Evolutionary conservation across 257 asterid species (phyloP).

Genomic region (Solanum stenotomum): DNA sequence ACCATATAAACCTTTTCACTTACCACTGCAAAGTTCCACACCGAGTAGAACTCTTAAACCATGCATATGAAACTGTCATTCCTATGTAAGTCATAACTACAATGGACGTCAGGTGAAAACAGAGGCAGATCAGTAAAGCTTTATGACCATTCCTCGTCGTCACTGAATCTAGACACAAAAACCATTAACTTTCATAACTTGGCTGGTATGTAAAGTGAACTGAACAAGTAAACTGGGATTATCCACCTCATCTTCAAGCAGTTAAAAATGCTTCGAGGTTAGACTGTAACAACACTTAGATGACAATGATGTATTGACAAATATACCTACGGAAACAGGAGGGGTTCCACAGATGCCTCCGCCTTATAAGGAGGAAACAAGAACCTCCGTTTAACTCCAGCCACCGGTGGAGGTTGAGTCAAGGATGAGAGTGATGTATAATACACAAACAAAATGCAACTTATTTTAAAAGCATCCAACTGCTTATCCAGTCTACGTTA

Average conservation of each 20-base stretch:
- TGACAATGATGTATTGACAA: constrained; percentile 41
- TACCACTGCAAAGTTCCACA: not conserved
- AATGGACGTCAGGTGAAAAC: not conserved
- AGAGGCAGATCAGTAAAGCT: not conserved
- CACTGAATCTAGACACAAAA: not conserved
- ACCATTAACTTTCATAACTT: not conserved
- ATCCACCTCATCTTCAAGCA: constrained; percentile 6
- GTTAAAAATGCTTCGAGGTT: constrained; percentile 32
- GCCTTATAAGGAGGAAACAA: not conserved
- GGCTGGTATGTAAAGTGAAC: not conserved
- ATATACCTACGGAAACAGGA: not conserved
- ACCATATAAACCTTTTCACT: not conserved
- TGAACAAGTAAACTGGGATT: not conserved
- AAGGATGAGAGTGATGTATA: constrained; percentile 9
- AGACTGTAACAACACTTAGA: constrained; percentile 17
- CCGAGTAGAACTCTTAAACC: not conserved
- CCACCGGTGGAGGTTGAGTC: not conserved
- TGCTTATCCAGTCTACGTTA: constrained; percentile 9
- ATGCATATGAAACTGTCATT: not conserved
- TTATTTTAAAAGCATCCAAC: constrained; percentile 15
- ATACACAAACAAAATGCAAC: constrained; percentile 13
- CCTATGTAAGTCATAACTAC: not conserved
- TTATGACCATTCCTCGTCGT: not conserved
- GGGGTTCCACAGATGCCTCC: not conserved
- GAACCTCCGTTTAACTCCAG: not conserved